phyloP scores from a whole-genome alignment of 208 protist species.

The Trypanosoma conorhini region DNA sequence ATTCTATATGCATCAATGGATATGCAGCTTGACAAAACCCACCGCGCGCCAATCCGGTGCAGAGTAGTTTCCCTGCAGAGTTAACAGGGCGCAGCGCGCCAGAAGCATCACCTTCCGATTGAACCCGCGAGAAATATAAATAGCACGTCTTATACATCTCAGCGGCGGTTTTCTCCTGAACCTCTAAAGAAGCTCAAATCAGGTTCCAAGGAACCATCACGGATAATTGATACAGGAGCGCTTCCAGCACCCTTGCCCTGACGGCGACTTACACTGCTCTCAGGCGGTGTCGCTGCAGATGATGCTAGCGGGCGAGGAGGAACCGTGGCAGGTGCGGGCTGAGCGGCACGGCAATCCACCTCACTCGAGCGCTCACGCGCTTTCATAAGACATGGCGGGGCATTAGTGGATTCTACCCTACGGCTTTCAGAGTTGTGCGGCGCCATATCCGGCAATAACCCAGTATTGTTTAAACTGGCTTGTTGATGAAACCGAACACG shows the following conservation, averaged over 20 bases:
- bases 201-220: slow-evolving; percentile 8
- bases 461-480: not conserved
- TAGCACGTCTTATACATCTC: not conserved
- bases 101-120: not conserved
- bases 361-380: not conserved
- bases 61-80: not conserved
- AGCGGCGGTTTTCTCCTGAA: slow-evolving; percentile 1
- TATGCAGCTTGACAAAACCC: not conserved
- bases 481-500: slow-evolving; percentile 37
- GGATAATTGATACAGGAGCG: slow-evolving; percentile 25
- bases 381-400: not conserved
- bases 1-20: not conserved
- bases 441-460: not conserved
- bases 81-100: not conserved
- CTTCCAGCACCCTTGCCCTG: not conserved
- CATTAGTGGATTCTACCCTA: not conserved
- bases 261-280: slow-evolving; percentile 1
- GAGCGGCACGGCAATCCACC: not conserved
- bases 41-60: not conserved
- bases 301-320: not conserved
- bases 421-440: not conserved
- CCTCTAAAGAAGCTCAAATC: slow-evolving; percentile 5
- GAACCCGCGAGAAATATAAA: not conserved
- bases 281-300: not conserved
- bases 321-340: not conserved